Evolutionary conservation across 352 stramenopile species (phyloP), one percentile per base, ranked within the genome.

Genomic region (Phytophthora colocasiae): DNA sequence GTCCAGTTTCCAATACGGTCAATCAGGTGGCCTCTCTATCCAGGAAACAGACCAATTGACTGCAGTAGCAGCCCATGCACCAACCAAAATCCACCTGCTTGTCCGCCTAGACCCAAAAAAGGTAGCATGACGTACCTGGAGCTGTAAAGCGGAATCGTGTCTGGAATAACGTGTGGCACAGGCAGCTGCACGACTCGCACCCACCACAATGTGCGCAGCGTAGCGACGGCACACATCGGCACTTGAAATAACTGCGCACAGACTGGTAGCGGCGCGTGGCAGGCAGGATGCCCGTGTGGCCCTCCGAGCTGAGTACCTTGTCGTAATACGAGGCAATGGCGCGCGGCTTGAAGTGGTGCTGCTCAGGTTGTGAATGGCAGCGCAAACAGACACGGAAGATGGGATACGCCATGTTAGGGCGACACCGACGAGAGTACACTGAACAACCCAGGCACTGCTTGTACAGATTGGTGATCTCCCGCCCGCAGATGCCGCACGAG

Each of bases 111-210:
- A 47, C 17, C 5, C 19, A 29, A 26, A 43, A 14, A 22, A 14
- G 48, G 22, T 32, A n/a, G 45, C 17, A 3, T 8, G 44, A 78
- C 84, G 56, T 65, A 93, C 87, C 87, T 44, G 85, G 87, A 27
- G 83, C 71, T n/a, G 71, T 76, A 63, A 83, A 87, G 54, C 87
- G 87, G 66, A 92, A 93, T 39, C 87, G 87, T 19, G 85, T 95
- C 71, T 93, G 85, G 77, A 93, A 95, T n/a, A 90, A 78, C 46
- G 87, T 95, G 76, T 95, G 87, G 41, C 87, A 95, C 44, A 91
- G 62, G 27, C 87, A 95, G 55, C 78, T 85, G 63, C 87, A 95
- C 39, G 83, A 89, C 68, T 94, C 85, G 45, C 87, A 95, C 56
- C 84, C 85, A 24, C 84, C 84, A 60, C 87, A 95, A 50, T 91